Percentiles rank a stretch among this genome's conserved stretches.
phyloP scores from a whole-genome alignment of 805 yeast genomes.

The Starmerella roubikii region DNA sequence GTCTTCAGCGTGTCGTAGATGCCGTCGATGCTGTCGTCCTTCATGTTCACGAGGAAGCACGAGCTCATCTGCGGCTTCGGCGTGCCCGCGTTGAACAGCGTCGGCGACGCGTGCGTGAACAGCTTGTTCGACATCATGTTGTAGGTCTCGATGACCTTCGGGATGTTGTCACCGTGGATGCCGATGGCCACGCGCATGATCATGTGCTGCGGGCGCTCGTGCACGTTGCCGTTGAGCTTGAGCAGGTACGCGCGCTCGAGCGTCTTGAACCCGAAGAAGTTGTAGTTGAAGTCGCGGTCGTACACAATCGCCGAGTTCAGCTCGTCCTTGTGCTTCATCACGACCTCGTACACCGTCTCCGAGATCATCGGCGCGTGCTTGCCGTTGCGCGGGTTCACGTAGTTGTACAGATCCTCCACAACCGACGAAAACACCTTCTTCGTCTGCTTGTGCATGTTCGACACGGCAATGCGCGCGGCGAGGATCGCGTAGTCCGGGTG shows the following conservation, averaged over 20 bases:
- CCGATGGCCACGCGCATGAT: constrained; percentile 87
- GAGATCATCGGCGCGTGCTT: constrained; percentile 59
- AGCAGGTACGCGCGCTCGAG: constrained; percentile 74
- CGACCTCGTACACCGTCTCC: constrained; percentile 47
- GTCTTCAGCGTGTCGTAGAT: constrained; percentile 80
- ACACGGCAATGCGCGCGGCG: constrained; percentile 92
- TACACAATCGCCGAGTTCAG: constrained; percentile 61
- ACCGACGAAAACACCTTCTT: constrained; percentile 74
- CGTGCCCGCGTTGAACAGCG: constrained; percentile 87
- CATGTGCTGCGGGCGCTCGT: constrained; percentile 86
- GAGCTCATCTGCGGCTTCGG: constrained; percentile 76
- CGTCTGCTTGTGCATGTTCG: constrained; percentile 89
- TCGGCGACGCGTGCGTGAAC: constrained; percentile 92
- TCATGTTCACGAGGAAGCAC: constrained; percentile 82
- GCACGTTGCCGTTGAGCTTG: constrained; percentile 47
- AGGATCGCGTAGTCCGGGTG: constrained; percentile 95
- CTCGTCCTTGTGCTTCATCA: constrained; percentile 47
- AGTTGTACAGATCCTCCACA: constrained; percentile 54
- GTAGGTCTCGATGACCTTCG: constrained; percentile 65
- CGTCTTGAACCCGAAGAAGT: constrained; percentile 88
- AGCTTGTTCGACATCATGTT: constrained; percentile 73
- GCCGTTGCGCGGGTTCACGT: constrained; percentile 68
- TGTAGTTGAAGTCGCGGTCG: constrained; percentile 63
- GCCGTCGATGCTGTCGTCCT: constrained; percentile 91
- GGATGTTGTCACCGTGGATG: constrained; percentile 60